phyloP scores from a whole-genome alignment of 306 rosid species.

The Malus sylvestris region DNA sequence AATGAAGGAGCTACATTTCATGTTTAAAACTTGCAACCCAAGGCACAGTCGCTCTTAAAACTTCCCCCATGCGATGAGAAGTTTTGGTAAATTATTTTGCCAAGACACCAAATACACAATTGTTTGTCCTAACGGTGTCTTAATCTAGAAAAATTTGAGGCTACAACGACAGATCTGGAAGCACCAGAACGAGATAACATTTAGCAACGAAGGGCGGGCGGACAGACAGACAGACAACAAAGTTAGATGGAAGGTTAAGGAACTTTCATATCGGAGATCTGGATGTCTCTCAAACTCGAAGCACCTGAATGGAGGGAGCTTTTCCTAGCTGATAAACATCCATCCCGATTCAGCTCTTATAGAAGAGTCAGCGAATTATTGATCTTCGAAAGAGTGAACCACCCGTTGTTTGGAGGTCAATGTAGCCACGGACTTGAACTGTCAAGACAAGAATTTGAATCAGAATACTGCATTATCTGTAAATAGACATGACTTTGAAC shows the following conservation, averaged over 20 bases:
- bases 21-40: slow-evolving; percentile 22
- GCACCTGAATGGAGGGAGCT: slow-evolving; percentile 9
- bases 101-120: slow-evolving; percentile 9
- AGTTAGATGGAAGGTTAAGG: slow-evolving; percentile 17
- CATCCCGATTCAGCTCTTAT: slow-evolving; percentile 4
- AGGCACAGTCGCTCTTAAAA: slow-evolving; percentile 8
- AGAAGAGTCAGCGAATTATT: slow-evolving; percentile 22
- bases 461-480: neutral
- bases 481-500: neutral
- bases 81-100: slow-evolving; percentile 20
- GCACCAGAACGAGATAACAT: slow-evolving; percentile 34
- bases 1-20: slow-evolving; percentile 24
- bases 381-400: slow-evolving; percentile 45
- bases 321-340: neutral
- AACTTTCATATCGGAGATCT: slow-evolving; percentile 13
- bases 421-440: slow-evolving; percentile 70
- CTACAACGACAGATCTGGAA: slow-evolving; percentile 39
- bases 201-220: slow-evolving; percentile 10
- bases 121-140: slow-evolving; percentile 16
- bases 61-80: slow-evolving; percentile 14
- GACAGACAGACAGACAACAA: neutral
- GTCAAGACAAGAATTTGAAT: slow-evolving; percentile 20
- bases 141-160: slow-evolving; percentile 20
- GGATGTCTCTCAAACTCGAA: slow-evolving; percentile 4
- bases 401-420: slow-evolving; percentile 41